Base-by-base conservation (phyloP, 257 asterid genomes). In the Solanum pinnatisectum region DNA sequence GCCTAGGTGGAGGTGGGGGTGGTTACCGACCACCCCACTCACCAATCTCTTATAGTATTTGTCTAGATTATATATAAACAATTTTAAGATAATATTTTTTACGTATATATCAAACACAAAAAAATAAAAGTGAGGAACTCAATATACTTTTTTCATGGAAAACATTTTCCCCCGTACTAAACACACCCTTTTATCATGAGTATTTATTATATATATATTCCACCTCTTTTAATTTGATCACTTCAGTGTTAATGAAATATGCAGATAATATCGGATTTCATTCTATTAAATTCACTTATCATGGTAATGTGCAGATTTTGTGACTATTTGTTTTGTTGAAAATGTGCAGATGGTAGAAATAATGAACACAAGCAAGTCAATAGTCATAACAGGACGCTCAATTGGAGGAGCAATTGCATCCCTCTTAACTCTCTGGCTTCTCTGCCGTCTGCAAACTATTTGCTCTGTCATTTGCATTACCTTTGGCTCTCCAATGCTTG, bases 371-470 rank as follows among this genome's bases (percentile, higher is more conserved):
- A 86, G 94, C 96, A 94, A 94, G 87, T 94, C 96, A 60, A 79
- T 96, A 23, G 93, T 95, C 23, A 90, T 94, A 87, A 94, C 96
- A 0, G 99, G 99, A 5, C 97, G 93, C 59, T 95, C 98, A 22
- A 73, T 95, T 49, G 99, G 98, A 87, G 98, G 99, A 36, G 90
- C 98, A 22, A 27, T 96, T 40, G 99, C 99, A 42, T 94, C 98
- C 25, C 95, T 96, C 18, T 78, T 98, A 30, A 95, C 98, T 87
- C 91, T 95, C 59, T 96, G 98, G 96, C 92, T 93, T 79, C 98
- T 95, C 22, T 92, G 98, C 42, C 76, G 33, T 44, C 76, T 88
- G 23, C 93, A 89, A 25, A 88, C 91, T 74, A 74, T 87, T 60
- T 88, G 27, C 49, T 85, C 93, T 4, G 93, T 96, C 2, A 87